Evolutionary conservation across 2,329 filamentous ascomycete species (phyloP).

Genomic region (Teratosphaeriaceae sp.): DNA sequence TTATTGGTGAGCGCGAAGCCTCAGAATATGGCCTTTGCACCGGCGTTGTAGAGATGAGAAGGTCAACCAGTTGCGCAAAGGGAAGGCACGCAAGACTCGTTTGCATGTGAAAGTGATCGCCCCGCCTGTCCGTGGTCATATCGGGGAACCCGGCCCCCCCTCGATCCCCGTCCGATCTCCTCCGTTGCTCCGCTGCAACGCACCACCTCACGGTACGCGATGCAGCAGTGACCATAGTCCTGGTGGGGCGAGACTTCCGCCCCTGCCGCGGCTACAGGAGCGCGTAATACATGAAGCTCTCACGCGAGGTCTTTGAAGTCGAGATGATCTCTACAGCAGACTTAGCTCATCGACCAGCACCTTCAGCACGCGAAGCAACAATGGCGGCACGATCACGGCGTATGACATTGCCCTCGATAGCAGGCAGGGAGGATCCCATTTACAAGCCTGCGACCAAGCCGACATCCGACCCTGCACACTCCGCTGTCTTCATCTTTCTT

Average conservation of each 20-base stretch:
- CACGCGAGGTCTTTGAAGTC: not conserved
- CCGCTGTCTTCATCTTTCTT: conserved; percentile 39
- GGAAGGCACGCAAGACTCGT: conserved; percentile 2
- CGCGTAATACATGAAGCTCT: not conserved
- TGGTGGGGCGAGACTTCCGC: too few relatives aligned
- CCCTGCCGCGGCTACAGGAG: conserved; percentile 1
- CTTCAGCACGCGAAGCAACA: not conserved
- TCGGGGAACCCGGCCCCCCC: too few relatives aligned
- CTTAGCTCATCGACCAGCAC: conserved; percentile 1
- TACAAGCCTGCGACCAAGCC: conserved; percentile 31
- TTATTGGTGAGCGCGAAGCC: too few relatives aligned
- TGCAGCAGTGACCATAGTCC: too few relatives aligned
- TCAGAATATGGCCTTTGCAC: too few relatives aligned
- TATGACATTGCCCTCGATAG: conserved; percentile 25
- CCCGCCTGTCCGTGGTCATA: too few relatives aligned
- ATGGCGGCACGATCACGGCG: conserved; percentile 15
- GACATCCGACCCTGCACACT: conserved; percentile 29
- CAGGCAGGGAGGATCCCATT: conserved; percentile 29
- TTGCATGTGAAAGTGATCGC: conserved; percentile 3
- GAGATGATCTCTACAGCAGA: conserved; percentile 1
- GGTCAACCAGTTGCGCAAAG: too few relatives aligned
- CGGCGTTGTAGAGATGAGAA: not conserved
- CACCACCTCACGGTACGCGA: too few relatives aligned
- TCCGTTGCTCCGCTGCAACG: conserved; percentile 3
- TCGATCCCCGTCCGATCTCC: not conserved